Conservation (phyloP, 2,329 filamentous ascomycete genomes). For the Leptographium lundbergii region DNA sequence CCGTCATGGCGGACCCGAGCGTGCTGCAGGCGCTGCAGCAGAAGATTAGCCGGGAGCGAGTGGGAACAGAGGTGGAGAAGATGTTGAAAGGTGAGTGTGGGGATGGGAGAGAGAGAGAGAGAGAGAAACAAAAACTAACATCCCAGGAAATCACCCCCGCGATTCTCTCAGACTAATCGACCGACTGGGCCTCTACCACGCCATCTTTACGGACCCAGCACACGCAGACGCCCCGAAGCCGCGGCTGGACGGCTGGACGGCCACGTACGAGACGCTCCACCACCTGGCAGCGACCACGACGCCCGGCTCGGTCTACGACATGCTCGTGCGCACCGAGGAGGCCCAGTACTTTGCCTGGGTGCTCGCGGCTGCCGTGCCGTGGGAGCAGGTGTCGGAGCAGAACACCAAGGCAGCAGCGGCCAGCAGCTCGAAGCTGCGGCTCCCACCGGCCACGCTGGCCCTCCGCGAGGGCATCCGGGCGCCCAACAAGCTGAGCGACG, state of each 20-base stretch:
- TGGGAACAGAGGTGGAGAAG: slow-evolving; percentile 81
- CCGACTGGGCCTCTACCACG: slow-evolving; percentile 52
- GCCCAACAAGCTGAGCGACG: slow-evolving; percentile 59
- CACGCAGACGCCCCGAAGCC: slow-evolving; percentile 39
- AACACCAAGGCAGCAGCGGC: neutral
- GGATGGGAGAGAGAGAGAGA: neutral
- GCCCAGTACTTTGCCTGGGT: slow-evolving; percentile 66
- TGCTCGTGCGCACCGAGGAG: slow-evolving; percentile 49
- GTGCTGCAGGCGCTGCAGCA: slow-evolving; percentile 67
- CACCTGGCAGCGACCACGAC: slow-evolving; percentile 30
- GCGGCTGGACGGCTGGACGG: slow-evolving; percentile 45
- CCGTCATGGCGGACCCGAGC: slow-evolving; percentile 63
- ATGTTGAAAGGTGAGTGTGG: slow-evolving; percentile 54
- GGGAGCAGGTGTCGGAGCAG: slow-evolving; percentile 36
- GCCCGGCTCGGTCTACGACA: slow-evolving; percentile 33
- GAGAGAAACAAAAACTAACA: neutral
- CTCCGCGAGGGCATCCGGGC: slow-evolving; percentile 68
- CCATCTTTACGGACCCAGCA: slow-evolving; percentile 60
- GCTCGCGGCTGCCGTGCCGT: slow-evolving; percentile 62
- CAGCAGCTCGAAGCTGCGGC: slow-evolving; percentile 12
- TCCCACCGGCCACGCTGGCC: slow-evolving; percentile 49
- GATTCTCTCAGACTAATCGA: slow-evolving; percentile 54
- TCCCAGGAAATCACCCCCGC: slow-evolving; percentile 38
- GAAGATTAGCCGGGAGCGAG: slow-evolving; percentile 87
- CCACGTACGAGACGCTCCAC: slow-evolving; percentile 52